Evolutionary conservation across 805 yeast genomes (phyloP), one percentile per base, ranked within the genome.

Genomic region (Cyberlindnera euphorbiiphila): DNA sequence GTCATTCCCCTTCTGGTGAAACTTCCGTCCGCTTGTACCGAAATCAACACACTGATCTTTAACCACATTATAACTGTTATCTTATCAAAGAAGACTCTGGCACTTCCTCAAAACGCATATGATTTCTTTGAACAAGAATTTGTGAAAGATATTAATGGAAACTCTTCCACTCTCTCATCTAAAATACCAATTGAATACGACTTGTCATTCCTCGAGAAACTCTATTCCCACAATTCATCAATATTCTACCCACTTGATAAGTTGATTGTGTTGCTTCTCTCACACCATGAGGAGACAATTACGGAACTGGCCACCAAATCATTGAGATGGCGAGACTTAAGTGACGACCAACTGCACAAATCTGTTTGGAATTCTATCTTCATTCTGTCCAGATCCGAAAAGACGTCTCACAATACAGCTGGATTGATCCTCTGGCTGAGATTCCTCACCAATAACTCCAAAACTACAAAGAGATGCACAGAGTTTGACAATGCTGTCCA

Each of bases 401-500:
- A 41, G 22, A 41, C 40, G 46, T 56, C 50, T 47, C 65, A 60
- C 28, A 53, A 57, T 14, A 62, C 69, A 8, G 69, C 68, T 47
- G 77, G 73, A 0, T 71, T 65, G 38, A 61, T 74, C 8, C 62
- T 79, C 16, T 74, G 85, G 77, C 55, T 82, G 27, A 66, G 86
- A 37, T 68, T 68, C 39, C 60, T 81, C 33, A 58, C 62, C 23
- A 46, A 50, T 11, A 29, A 43, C 6, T 49, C 44, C 11, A 43
- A 47, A 16, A 9, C 27, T n/a, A 25, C 23, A n/a, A 29, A 35
- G 2, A 27, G 27, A 2, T 20, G 45, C 21, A 9, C 17, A 18
- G 6, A 25, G 37, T 23, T 49, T 18, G 29, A 37, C 8, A 4
- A 12, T 1, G 11, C 29, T 7, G 42, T 43, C 9, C 34, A 39